A percentile compares a stretch with the other conserved stretches of the same genome.
Conservation (phyloP, 139 green algal genomes). For the Bryopsis sp. region DNA sequence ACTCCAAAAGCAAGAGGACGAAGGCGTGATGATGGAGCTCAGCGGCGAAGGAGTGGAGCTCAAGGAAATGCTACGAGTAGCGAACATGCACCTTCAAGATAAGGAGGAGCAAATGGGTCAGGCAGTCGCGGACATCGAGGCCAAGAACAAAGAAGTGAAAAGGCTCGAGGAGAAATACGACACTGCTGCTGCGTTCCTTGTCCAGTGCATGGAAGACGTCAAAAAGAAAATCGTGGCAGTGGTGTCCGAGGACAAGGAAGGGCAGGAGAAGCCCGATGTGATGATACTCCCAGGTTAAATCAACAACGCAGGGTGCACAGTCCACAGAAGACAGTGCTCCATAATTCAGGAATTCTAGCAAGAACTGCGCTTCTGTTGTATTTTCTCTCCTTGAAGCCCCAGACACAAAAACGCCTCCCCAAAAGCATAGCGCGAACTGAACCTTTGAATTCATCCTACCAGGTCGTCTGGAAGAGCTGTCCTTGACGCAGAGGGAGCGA, state of each 20-base stretch:
- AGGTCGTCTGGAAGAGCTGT: neutral
- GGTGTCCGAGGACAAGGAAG: neutral
- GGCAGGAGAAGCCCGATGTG: neutral
- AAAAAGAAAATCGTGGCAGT: neutral
- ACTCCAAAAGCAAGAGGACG: neutral
- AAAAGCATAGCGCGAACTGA: too few species aligned
- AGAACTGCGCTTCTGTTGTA: too few species aligned
- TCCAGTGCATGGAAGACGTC: slow-evolving; percentile 6
- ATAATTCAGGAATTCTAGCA: too few species aligned
- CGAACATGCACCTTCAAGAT: neutral
- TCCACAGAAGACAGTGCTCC: too few species aligned
- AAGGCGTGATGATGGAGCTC: neutral
- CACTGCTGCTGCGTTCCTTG: neutral
- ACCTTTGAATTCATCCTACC: too few species aligned
- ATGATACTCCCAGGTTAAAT: neutral
- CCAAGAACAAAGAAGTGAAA: neutral
- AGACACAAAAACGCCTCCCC: too few species aligned
- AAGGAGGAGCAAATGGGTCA: neutral
- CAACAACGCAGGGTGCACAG: neutral
- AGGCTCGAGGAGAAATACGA: neutral
- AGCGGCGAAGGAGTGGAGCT: neutral
- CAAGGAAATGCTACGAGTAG: neutral
- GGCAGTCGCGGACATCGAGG: neutral
- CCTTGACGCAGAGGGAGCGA: neutral
- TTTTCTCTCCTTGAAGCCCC: neutral